Evolutionary conservation across 1,284 basidiomycete genomes (phyloP).

Genomic region (Tylopilus sp.): DNA sequence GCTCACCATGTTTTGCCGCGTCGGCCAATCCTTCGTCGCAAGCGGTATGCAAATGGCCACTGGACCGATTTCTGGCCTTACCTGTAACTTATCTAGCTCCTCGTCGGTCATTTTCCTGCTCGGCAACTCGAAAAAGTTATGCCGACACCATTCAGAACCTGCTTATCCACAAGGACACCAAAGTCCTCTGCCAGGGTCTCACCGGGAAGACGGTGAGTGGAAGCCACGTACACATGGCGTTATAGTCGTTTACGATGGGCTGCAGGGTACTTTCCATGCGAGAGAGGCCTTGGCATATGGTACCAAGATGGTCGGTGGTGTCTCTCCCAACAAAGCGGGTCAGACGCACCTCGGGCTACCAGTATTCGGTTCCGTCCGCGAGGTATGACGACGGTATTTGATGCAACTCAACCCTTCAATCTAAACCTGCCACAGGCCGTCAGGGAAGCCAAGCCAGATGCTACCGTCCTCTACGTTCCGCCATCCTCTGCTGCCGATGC

Average conservation of each 20-base stretch:
- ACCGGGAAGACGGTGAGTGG: slow-evolving; percentile 92
- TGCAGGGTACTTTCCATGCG: slow-evolving; percentile 94
- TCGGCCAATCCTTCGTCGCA: slow-evolving; percentile 52
- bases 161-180: slow-evolving; percentile 92
- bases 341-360: slow-evolving; percentile 94
- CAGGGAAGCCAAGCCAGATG: slow-evolving; percentile 79
- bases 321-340: slow-evolving; percentile 97
- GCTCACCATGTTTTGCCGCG: slow-evolving; percentile 50
- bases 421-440: slow-evolving; percentile 61
- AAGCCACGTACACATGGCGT: background rate
- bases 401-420: background rate
- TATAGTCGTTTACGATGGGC: slow-evolving; percentile 7
- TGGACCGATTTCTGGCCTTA: background rate
- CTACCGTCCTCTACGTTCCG: slow-evolving; percentile 93
- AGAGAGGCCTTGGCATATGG: slow-evolving; percentile 93
- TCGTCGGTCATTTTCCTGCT: slow-evolving; percentile 77
- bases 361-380: slow-evolving; percentile 89
- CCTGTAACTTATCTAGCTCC: slow-evolving; percentile 42
- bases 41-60: slow-evolving; percentile 40
- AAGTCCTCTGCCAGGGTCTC: slow-evolving; percentile 90
- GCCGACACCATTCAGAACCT: slow-evolving; percentile 91
- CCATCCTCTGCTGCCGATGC: slow-evolving; percentile 91
- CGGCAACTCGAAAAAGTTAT: slow-evolving; percentile 70
- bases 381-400: slow-evolving; percentile 50
- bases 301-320: slow-evolving; percentile 97